Conservation (phyloP, 1,284 basidiomycete species). For the Boletus sp. region DNA sequence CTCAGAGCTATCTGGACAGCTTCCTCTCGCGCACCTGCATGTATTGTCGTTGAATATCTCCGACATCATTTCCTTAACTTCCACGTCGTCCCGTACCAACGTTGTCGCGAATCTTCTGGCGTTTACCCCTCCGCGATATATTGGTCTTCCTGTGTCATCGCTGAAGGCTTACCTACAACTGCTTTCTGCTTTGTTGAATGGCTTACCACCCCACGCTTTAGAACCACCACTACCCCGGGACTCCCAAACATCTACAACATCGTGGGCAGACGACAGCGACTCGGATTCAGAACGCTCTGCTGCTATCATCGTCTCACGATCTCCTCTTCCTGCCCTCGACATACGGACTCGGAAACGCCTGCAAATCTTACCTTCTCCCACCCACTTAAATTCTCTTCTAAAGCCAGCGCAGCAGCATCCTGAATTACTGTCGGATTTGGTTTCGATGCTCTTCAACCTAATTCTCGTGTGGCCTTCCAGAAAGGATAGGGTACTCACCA, state of each 20-base stretch:
- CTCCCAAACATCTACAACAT: constrained; percentile 15
- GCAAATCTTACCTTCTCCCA: constrained; percentile 42
- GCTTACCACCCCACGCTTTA: constrained; percentile 50
- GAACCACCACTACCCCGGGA: constrained; percentile 39
- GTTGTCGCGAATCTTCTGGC: constrained; percentile 63
- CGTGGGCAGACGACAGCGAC: constrained; percentile 34
- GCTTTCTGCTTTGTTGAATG: constrained; percentile 47
- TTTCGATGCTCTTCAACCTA: constrained; percentile 53
- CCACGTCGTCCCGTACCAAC: constrained; percentile 41
- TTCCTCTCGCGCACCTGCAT: constrained; percentile 42
- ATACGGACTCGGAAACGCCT: constrained; percentile 53
- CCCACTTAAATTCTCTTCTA: constrained; percentile 53
- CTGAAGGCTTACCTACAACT: constrained; percentile 56
- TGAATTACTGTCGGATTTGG: constrained; percentile 39
- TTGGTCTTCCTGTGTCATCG: constrained; percentile 40
- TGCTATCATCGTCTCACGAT: constrained; percentile 35
- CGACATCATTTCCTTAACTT: constrained; percentile 27
- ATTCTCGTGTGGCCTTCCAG: constrained; percentile 55
- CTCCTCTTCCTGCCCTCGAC: constrained; percentile 45
- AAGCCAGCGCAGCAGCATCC: constrained; percentile 35
- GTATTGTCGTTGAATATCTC: constrained; percentile 26
- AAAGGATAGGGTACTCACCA: constrained; percentile 50
- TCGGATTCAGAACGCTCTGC: constrained; percentile 32
- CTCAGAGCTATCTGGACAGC: constrained; percentile 39
- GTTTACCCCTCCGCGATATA: constrained; percentile 56